Conservation (phyloP, 1,284 basidiomycete species). For the Lentinula novae-zelandiae region DNA sequence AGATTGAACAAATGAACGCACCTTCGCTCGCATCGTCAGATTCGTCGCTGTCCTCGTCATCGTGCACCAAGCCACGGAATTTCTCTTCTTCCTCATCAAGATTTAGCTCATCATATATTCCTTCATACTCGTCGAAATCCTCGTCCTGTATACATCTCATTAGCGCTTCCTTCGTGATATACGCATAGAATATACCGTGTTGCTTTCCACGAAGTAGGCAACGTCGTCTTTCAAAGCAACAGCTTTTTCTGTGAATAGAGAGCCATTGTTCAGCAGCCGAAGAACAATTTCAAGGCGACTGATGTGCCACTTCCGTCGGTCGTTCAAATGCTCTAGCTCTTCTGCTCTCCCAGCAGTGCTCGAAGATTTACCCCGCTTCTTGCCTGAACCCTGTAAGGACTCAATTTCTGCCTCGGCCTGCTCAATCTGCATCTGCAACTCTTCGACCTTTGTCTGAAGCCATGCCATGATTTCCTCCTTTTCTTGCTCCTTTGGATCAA, state of each 20-base stretch:
- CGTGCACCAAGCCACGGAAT: slow-evolving; percentile 69
- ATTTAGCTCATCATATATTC: slow-evolving; percentile 97
- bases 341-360: slow-evolving; percentile 72
- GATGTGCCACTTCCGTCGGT: slow-evolving; percentile 95
- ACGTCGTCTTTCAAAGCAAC: slow-evolving; percentile 91
- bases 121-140: slow-evolving; percentile 96
- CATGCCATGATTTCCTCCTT: slow-evolving; percentile 89
- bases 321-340: slow-evolving; percentile 87
- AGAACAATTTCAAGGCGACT: slow-evolving; percentile 91
- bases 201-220: slow-evolving; percentile 94
- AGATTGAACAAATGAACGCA: slow-evolving; percentile 21
- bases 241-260: slow-evolving; percentile 81
- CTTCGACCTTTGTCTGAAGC: slow-evolving; percentile 87
- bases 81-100: slow-evolving; percentile 97
- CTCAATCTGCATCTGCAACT: slow-evolving; percentile 92
- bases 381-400: slow-evolving; percentile 75
- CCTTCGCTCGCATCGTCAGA: slow-evolving; percentile 76
- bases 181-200: slow-evolving; percentile 65
- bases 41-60: slow-evolving; percentile 68
- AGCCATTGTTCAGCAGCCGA: slow-evolving; percentile 92
- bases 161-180: slow-evolving; percentile 6
- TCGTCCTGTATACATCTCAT: slow-evolving; percentile 66
- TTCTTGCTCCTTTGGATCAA: slow-evolving; percentile 97
- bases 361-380: slow-evolving; percentile 82
- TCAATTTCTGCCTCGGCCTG: slow-evolving; percentile 95